Base-by-base conservation (phyloP, 345 rosid genomes). In the Carallia pectinifolia region DNA sequence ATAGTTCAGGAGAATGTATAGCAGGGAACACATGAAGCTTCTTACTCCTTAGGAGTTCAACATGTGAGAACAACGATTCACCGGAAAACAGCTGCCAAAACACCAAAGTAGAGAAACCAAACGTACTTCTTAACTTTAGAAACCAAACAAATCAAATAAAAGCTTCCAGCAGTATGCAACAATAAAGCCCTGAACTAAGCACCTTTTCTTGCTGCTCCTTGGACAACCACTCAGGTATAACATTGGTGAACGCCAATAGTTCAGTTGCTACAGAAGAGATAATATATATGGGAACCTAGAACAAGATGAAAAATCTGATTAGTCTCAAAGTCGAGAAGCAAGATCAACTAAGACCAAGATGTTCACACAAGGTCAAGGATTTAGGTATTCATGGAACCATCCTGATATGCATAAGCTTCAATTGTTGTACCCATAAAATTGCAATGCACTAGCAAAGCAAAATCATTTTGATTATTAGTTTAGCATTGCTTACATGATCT, bases 171-270 rank as follows among this genome's bases (percentile, higher is more conserved):
- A 38, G 9, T 17, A 44, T 19, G n/a, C 62, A 58, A n/a, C 33
- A 69, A 62, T 47, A 71, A 77, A 66, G 38, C 61, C 34, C 72
- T 17, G 15, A 68, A 23, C 12, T 68, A 60, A 77, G 55, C 78
- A 94, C 96, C 87, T 86, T 89, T 72, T 90, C 90, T 76, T 90
- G 96, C 47, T 89, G 85, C 69, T 82, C 81, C 77, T 85, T 79
- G 76, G 95, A 90, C 31, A 94, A 69, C 97, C 97, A 91, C 79
- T 94, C 96, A 31, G 97, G 97, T 75, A 94, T 76, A 40, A 83
- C 78, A 69, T 86, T 88, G 61, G 87, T 74, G 77, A 77, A 90
- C 36, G 93, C 87, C 83, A 94, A 73, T 67, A 91, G 73, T 80
- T 94, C 96, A 82, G 82, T 87, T 34, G 93, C 98, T 56, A 85